Conservation (phyloP, 2,329 filamentous ascomycete species). For the Hypoxylon sp. region DNA sequence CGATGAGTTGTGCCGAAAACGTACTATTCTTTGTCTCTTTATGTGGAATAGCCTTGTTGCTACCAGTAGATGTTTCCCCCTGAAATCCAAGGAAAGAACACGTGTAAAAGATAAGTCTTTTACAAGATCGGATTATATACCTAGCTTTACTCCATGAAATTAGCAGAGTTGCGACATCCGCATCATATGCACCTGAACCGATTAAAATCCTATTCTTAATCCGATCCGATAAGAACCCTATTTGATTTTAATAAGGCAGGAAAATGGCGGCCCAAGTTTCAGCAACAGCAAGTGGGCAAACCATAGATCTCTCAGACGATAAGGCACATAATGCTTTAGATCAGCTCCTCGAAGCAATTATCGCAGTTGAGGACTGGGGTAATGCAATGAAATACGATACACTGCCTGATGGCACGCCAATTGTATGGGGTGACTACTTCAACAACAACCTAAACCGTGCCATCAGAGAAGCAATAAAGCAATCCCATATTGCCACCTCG, state of each 20-base stretch:
- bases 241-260: too few species aligned
- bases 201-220: neutral
- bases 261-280: too few species aligned
- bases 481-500: neutral
- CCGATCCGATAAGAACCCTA: too few species aligned
- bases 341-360: neutral
- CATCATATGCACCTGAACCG: neutral
- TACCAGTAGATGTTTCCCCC: neutral
- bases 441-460: neutral
- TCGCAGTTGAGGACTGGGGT: neutral
- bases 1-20: neutral
- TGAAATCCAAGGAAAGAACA: conserved; percentile 2
- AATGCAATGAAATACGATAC: neutral
- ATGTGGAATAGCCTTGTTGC: neutral
- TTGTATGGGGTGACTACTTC: neutral
- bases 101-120: neutral
- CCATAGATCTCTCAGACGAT: too few species aligned
- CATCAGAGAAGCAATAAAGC: neutral
- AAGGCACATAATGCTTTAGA: neutral
- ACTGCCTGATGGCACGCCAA: neutral
- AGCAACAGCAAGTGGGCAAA: too few species aligned
- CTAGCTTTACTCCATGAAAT: neutral
- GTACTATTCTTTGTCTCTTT: conserved; percentile 5
- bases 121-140: neutral
- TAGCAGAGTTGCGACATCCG: neutral